phyloP scores from a whole-genome alignment of 1,139 yeast genomes.

The Eremothecium cymbalariae region DNA sequence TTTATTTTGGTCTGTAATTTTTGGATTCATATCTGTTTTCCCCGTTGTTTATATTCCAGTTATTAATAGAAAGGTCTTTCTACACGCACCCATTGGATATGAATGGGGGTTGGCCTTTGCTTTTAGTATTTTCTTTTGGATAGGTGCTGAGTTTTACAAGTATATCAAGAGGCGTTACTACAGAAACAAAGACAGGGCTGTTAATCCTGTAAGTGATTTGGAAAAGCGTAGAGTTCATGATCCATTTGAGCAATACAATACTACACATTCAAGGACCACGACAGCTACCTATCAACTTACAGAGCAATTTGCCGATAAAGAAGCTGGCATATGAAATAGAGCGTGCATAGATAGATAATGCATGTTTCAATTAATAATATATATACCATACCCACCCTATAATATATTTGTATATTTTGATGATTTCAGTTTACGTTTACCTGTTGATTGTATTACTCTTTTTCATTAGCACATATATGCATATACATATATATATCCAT shows the following conservation, averaged over 20 bases:
- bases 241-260: constrained; percentile 51
- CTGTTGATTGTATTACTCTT: no score
- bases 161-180: constrained; percentile 52
- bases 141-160: constrained; percentile 61
- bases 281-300: no score
- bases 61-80: constrained; percentile 67
- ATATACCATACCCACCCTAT: no score
- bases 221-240: constrained; percentile 42
- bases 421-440: no score
- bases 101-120: constrained; percentile 82
- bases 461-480: no score
- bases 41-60: constrained; percentile 87
- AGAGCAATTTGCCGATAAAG: no score
- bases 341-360: no score
- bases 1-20: constrained; percentile 73
- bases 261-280: constrained; percentile 22
- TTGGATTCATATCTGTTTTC: constrained; percentile 65
- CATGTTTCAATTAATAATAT: no score
- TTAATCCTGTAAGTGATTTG: constrained; percentile 56
- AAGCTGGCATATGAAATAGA: no score
- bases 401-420: no score
- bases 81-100: constrained; percentile 64
- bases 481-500: no score
- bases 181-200: constrained; percentile 37
- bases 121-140: constrained; percentile 50